Evolutionary conservation across 306 rosid species (phyloP), one percentile per base, ranked within the genome.

Genomic region (Casuarina glauca): DNA sequence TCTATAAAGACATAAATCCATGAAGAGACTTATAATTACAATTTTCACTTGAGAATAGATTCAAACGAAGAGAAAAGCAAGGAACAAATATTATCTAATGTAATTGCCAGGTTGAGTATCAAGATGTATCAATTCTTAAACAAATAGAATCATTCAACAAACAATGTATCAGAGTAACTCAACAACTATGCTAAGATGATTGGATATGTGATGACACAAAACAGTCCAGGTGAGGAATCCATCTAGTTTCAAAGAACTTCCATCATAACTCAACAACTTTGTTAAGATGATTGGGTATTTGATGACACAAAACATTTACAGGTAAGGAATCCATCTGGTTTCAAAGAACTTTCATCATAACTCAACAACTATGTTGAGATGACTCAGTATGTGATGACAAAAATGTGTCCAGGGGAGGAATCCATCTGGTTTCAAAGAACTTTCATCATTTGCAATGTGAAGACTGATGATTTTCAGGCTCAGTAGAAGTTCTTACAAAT

Each of bases 351-450:
- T 39, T 41, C 20, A 66, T 66, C 42, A 17, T 17, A 5, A 73
- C 67, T 32, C 39, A n/a, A 42, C 35, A n/a, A 41, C 12, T 67
- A 4, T 1, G 9, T 2, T 5, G 17, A 17, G 53, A 32, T 1
- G 8, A 10, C 35, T 48, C 15, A 54, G n/a, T 71, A 38, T 41
- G 44, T 43, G 58, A 38, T 61, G 7, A 60, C 43, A 39, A 51
- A 46, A 15, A 16, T 19, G 12, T 70, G 2, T 61, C 45, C 72
- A 20, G 16, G 74, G 8, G 39, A 15, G 71, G 52, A 44, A 43
- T 68, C 54, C 51, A 55, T 17, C 26, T 49, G 58, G 49, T 61
- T 74, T 48, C 44, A 17, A 50, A 63, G 75, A 73, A 45, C 17
- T 74, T 39, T 41, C 20, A 66, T 66, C 42, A 17, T 17, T 38